Base-by-base conservation (phyloP, 768 basidiomycete genomes). In the Pleurotus sapidus region DNA sequence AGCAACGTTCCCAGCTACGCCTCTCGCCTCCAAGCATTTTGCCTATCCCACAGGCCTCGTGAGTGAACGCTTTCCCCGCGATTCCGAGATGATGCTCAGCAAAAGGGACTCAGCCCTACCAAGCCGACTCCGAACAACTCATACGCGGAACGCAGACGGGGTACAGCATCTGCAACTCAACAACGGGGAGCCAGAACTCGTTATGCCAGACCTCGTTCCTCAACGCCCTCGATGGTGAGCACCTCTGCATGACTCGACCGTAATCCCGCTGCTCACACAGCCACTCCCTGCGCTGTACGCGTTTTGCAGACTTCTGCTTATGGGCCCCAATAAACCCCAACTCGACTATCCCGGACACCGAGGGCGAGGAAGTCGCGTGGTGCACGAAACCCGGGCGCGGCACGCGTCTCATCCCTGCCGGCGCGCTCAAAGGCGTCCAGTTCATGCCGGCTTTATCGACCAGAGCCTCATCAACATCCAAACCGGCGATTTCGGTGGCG, bases 341-440 rank as follows among this genome's bases (percentile, higher is more conserved):
- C 59, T 79, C 79, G 15, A 72, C 74, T 18, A 86, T 93, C 56
- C 87, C 83, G 34, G 81, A 88, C 55, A 84, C 83, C 0, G 92
- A 94, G 66, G 81, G 78, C 34, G 70, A 80, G 50, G 84, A 81
- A 57, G 87, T 93, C 2, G 82, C 89, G 0, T 93, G 82, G 78
- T 95, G 90, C 76, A 85, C 85, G 27, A 85, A 88, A 67, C 77
- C 78, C 23, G 87, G 87, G 6, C 81, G 82, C 34, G 92, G 91
- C 8, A 80, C 89, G 0, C 88, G 92, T 49, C 70, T 83, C 56
- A 91, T 93, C 30, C 89, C 88, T 39, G 69, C 76, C 1, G 88
- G 87, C 23, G 76, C 87, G 7, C 72, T 93, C 43, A 71, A 73
- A 18, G 89, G 88, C 55, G 82, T 89, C 0, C 90, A 92, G 69